Conservation (phyloP, 1,284 basidiomycete genomes). For the Cutaneotrichosporon sp. region DNA sequence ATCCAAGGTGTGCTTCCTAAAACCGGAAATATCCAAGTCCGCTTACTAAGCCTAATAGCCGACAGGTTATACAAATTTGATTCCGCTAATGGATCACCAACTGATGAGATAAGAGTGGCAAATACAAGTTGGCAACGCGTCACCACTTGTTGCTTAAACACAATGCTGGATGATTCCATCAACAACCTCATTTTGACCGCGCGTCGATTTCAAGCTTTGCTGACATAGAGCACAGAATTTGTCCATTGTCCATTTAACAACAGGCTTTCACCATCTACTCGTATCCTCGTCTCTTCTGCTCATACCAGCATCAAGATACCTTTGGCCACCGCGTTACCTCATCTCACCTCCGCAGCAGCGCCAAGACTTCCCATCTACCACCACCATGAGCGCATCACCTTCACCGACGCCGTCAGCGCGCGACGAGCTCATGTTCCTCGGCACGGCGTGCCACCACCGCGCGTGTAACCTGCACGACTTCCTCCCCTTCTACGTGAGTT, state of each 20-base stretch:
- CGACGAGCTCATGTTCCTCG: slow-evolving; percentile 51
- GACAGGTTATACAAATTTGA: neutral
- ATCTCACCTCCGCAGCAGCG: neutral
- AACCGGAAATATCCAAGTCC: neutral
- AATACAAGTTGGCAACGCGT: neutral
- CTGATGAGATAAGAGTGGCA: neutral
- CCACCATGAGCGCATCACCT: slow-evolving; percentile 18
- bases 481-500: slow-evolving; percentile 49
- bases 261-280: neutral
- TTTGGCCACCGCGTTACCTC: neutral
- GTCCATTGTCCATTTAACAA: neutral
- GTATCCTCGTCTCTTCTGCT: neutral
- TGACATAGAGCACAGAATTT: neutral
- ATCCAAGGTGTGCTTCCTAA: too few species aligned
- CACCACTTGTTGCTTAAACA: neutral
- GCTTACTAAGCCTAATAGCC: neutral
- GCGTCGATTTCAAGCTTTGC: neutral
- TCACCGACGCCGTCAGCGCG: slow-evolving; percentile 19
- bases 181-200: neutral
- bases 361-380: neutral
- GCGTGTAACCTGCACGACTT: slow-evolving; percentile 53
- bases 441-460: slow-evolving; percentile 48
- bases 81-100: neutral
- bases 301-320: neutral
- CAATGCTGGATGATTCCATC: neutral